Base-by-base conservation (phyloP, 495 filamentous ascomycete species). In the Sporormia fimetaria region DNA sequence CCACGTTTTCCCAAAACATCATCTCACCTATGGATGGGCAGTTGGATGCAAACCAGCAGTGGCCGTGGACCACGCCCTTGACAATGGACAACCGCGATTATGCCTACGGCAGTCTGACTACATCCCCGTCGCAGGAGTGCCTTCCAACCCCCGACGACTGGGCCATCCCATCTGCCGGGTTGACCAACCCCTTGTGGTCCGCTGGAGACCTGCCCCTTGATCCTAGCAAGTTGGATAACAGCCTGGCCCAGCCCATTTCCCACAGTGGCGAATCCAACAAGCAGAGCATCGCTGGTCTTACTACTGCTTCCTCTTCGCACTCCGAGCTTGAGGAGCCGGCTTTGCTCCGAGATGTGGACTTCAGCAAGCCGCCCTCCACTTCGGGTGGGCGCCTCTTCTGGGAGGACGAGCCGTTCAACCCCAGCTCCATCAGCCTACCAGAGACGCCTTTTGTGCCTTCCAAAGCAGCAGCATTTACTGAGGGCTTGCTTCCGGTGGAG, bases 251-350 rank as follows among this genome's bases (percentile, higher is more conserved):
- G 21, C 53, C 53, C 0, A 42, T 53, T 12, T 56, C 53, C 32
- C 55, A 55, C 39, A 52, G 49, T 30, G 36, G 58, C 34, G 47
- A 57, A 47, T 47, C 58, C 24, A 37, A 26, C 23, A 47, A 31
- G 20, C 45, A 47, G 7, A 51, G 54, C 39, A 22, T 36, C 18
- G 58, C 60, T 7, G 57, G 55, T 15, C 40, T 63, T 10, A 60
- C 60, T 6, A 42, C 50, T 16, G 42, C 57, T 10, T 63, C 60
- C 0, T 63, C 60, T 8, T 42, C 60, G 7, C 57, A 57, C 10
- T 63, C 60, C 3, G 60, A 63, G 22, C 42, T 57, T 21, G 60
- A 54, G 16, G 60, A 63, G 17, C 17, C 47, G 2, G 11, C 18
- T 5, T 37, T 45, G 2, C 45, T 52, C 25, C 34, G 26, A 11